Base-by-base conservation (phyloP, 2,329 filamentous ascomycete species). In the Domatiomyces catenatus region DNA sequence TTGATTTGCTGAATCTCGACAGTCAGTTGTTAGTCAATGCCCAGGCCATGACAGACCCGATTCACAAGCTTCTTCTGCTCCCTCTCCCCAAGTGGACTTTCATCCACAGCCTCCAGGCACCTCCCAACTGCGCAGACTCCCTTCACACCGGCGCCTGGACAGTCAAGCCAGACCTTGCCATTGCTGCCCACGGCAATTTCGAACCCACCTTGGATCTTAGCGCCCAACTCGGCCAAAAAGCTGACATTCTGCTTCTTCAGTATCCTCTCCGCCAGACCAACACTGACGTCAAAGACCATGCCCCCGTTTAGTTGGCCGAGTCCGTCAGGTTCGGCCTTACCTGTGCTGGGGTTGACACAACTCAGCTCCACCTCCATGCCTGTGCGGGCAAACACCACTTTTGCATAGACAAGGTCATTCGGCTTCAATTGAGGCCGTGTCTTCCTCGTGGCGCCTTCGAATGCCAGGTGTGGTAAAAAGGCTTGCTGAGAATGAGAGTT, bases 121-220 rank as follows among this genome's bases (percentile, higher is more conserved):
- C 79, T 79, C 1, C 89, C 90, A 50, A 96, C 84, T 0, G 80
- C 76, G 54, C 94, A 71, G 6, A 88, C 82, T 28, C 80, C 81
- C 68, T 77, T 83, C 39, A 83, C 70, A 54, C 74, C 83, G 24
- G 83, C 84, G 22, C 43, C 22, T 4, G 68, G 67, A 58, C 84
- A 88, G 62, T 90, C 82, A 12, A 96, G 84, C 88, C 92, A 96
- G 19, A 96, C 77, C 65, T 80, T 83, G 42, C 92, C 92, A 66
- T 98, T 98, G 62, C 87, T 79, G 17, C 92, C 92, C 7, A 94
- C 85, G 0, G 90, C 90, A 53, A 93, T 85, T 72, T 98, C 92
- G 65, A 96, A 98, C 18, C 84, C 81, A 18, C 69, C 70, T 1
- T 64, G 58, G 12, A 94, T 68, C 49, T 86, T 90, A 52, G 81